Evolutionary conservation across 1,284 basidiomycete species (phyloP), one percentile per base, ranked within the genome.

Genomic region (Melampsora occidentalis): DNA sequence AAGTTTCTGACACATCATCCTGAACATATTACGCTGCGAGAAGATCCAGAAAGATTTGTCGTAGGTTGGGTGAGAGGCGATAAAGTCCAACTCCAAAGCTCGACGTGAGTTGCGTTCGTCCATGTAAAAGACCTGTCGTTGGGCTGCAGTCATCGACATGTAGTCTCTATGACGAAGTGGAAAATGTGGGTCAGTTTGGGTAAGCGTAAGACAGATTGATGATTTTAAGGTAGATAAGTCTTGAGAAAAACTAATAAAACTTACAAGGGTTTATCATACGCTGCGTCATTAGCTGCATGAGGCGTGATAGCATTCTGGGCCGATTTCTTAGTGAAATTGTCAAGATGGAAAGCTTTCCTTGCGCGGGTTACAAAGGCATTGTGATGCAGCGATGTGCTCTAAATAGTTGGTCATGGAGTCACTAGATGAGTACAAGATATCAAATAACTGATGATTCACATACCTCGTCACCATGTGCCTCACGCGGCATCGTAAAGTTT

Each of bases 31-130:
- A 80, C 88, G 88, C 83, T 97, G 94, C 2, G 90, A 89, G 82
- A 98, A 91, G 10, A 97, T 79, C 90, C 93, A 97, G 80, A 97
- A 90, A 0, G 92, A 89, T 81, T 90, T 91, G 84, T 98, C 96
- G 81, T 92, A 99, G 0, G 90, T 89, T 0, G 96, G 94, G 84
- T 98, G 91, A 63, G 90, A 88, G 2, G 88, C 88, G 79, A 98
- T 97, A 82, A 97, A 93, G 79, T 93, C 91, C 0, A 91, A 90
- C 81, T 91, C 91, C 81, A 89, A 88, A 16, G 91, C 91, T n/a
- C 89, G 87, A 10, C 88, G 87, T 82, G 97, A 92, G 76, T 89
- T 87, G 53, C 87, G 78, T 10, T 86, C 86, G 16, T 10, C 90
- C 79, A 86, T 85, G 28, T 86, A 12, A 78, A 78, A 64, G 77